phyloP scores from a whole-genome alignment of 257 asterid species.

The Jacaranda copaia region DNA sequence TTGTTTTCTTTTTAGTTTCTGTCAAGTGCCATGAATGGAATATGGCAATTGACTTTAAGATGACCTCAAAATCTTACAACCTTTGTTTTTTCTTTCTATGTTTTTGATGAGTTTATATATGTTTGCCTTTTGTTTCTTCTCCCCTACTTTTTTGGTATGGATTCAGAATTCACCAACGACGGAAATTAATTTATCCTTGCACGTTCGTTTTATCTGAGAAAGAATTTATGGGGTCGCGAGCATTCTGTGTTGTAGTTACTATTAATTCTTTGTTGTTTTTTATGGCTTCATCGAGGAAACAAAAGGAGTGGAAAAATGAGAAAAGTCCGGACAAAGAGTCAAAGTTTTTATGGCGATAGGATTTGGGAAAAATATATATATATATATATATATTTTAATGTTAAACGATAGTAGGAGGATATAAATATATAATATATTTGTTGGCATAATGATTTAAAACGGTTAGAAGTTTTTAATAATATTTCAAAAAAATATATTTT shows the following conservation, averaged over 20 bases:
- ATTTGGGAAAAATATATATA: no score
- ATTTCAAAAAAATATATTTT: no score
- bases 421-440: no score
- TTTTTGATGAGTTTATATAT: not conserved
- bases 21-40: slow-evolving; percentile 22
- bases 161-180: no score
- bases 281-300: not conserved
- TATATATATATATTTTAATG: no score
- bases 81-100: not conserved
- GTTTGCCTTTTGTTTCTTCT: not conserved
- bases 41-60: slow-evolving; percentile 25
- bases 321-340: not conserved
- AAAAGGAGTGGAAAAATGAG: not conserved
- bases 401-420: no score
- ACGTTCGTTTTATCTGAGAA: not conserved
- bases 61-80: not conserved
- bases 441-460: no score
- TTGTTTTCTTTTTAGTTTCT: not conserved
- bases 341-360: no score
- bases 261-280: not conserved
- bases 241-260: not conserved
- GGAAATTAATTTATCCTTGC: not conserved
- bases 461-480: no score
- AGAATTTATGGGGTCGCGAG: not conserved
- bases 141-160: not conserved